Evolutionary conservation across 805 yeast genomes (phyloP), one percentile per base, ranked within the genome.

Genomic region (Saturnispora zaruensis): DNA sequence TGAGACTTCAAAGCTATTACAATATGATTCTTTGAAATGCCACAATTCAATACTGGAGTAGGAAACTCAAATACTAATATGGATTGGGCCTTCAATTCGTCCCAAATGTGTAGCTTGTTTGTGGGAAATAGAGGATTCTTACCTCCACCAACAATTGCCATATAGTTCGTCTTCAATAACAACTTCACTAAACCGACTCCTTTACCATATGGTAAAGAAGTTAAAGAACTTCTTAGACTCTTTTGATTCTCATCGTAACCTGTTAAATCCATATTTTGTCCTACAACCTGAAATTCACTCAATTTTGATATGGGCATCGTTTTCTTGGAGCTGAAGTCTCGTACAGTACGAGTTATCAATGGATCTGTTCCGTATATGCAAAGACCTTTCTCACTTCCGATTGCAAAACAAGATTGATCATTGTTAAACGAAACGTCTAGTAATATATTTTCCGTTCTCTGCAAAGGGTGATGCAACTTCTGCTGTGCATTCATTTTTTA

Each of bases 121-220:
- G 78, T 73, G 1, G 96, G 85, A 59, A 79, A 87, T 53, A 78
- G 74, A 21, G 96, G 96, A 51, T 75, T 75, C 54, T 76, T 74
- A 1, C 96, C 96, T 16, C 96, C 96, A 1, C 97, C 96, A 0
- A 89, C 87, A 41, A 93, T 67, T 0, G 91, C 96, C 48, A 91
- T 73, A 62, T 89, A 90, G 67, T 91, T 91, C 0, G 97, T 89
- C 41, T 96, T 76, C 63, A 88, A 86, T 5, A 91, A 79, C 96
- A 91, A 87, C 42, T 82, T 72, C 2, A 85, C 79, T 32, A 74
- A 70, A 2, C 93, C 95, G 24, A 90, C 81, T 0, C 96, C 96
- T 11, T 61, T 58, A 8, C 52, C 46, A 23, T 44, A 42, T 2
- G 52, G 7, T 54, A 66, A 40, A 49, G 48, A 52, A n/a, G 23